A percentile compares a stretch with the other conserved stretches of the same genome.
Conservation (phyloP, 495 filamentous ascomycete genomes). For the Cudoniella acicularis region DNA sequence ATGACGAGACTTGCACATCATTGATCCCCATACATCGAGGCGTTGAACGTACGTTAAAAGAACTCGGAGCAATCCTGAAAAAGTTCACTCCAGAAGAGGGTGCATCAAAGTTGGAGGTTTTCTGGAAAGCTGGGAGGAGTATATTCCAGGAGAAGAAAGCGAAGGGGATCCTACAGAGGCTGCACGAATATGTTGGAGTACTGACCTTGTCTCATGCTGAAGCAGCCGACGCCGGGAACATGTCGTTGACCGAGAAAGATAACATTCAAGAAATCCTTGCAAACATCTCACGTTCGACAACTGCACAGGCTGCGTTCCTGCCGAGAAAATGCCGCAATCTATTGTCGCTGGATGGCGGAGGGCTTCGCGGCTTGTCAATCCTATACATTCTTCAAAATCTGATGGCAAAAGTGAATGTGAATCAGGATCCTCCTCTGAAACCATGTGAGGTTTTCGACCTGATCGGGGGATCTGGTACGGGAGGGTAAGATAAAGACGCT, state of each 20-base stretch:
- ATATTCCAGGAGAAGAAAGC: not conserved
- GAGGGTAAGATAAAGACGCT: conserved; percentile 3
- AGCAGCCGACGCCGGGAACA: not conserved
- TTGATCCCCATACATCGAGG: not conserved
- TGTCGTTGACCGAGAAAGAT: not conserved
- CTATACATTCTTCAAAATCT: conserved; percentile 6
- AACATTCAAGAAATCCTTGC: not conserved
- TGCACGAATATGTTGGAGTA: not conserved
- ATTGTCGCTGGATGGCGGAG: conserved; percentile 2
- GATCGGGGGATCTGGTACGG: conserved; percentile 4
- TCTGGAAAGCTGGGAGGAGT: conserved; percentile 1
- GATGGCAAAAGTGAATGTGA: conserved; percentile 4
- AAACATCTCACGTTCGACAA: not conserved
- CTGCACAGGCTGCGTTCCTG: not conserved
- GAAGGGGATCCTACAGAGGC: not conserved
- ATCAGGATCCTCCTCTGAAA: not conserved
- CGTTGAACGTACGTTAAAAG: not conserved
- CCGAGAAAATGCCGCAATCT: not conserved
- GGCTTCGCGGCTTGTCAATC: conserved; percentile 1
- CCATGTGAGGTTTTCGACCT: conserved; percentile 7
- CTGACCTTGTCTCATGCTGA: not conserved
- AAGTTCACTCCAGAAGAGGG: not conserved
- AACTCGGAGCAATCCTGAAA: not conserved
- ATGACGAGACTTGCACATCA: not conserved
- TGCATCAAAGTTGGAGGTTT: not conserved